A percentile compares a stretch with the other conserved stretches of the same genome.
Evolutionary conservation across 768 basidiomycete species (phyloP).

Genomic region (Amanita fuliginea): DNA sequence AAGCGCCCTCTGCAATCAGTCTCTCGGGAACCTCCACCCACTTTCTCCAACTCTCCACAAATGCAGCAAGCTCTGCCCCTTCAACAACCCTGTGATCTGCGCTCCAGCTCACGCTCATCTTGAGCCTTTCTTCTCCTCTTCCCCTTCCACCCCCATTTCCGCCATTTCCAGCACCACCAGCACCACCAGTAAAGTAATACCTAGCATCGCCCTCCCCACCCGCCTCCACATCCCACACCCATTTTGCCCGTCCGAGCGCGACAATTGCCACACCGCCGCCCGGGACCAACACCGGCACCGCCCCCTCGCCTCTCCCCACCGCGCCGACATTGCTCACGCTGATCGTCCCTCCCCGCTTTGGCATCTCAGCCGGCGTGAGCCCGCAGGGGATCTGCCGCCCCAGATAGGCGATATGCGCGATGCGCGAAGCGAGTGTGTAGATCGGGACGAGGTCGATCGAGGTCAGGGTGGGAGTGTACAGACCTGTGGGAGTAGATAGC

Average conservation of each 20-base stretch:
- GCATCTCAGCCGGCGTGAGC: slow-evolving; percentile 60
- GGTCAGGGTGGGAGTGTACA: slow-evolving; percentile 70
- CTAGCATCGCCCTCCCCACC: slow-evolving; percentile 22
- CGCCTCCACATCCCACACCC: slow-evolving; percentile 64
- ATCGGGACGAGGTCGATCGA: slow-evolving; percentile 42
- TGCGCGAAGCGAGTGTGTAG: slow-evolving; percentile 48
- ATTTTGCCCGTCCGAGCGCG: slow-evolving; percentile 67
- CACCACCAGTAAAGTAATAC: slow-evolving; percentile 13
- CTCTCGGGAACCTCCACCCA: slow-evolving; percentile 71
- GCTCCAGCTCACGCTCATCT: slow-evolving; percentile 67
- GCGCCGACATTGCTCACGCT: slow-evolving; percentile 79
- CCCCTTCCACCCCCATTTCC: slow-evolving; percentile 11
- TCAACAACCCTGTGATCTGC: slow-evolving; percentile 85
- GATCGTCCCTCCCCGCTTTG: slow-evolving; percentile 64
- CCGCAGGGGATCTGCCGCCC: slow-evolving; percentile 60
- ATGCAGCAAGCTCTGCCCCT: slow-evolving; percentile 81
- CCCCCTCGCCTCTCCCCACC: slow-evolving; percentile 60
- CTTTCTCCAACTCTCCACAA: slow-evolving; percentile 75
- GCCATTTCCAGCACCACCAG: not conserved
- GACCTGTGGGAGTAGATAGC: slow-evolving; percentile 69
- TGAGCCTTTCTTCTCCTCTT: slow-evolving; percentile 39
- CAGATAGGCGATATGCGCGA: slow-evolving; percentile 50
- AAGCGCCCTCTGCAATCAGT: slow-evolving; percentile 47
- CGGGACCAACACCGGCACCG: slow-evolving; percentile 66
- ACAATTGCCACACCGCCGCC: slow-evolving; percentile 83